These are phyloP conservation scores for Botryotinia narcissicola DNA, from an alignment of 2,329 filamentous ascomycete genomes.

Conservation along the genomic window DNA sequence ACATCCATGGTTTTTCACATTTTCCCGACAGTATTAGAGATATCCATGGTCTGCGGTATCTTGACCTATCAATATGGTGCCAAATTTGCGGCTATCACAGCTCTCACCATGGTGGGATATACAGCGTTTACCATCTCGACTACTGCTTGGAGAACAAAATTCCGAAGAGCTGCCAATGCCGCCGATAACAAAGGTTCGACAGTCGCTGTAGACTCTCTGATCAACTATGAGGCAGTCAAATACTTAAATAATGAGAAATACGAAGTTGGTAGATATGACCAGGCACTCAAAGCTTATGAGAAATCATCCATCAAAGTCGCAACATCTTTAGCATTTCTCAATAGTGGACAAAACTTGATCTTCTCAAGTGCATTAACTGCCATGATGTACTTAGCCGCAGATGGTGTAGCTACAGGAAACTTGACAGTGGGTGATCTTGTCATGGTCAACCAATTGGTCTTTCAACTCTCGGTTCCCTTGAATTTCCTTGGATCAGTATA, in stretches of 20 bases:
- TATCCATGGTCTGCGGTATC: slow-evolving; percentile 92
- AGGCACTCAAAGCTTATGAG: slow-evolving; percentile 81
- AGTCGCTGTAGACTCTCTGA: slow-evolving; percentile 91
- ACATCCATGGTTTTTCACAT: slow-evolving; percentile 99
- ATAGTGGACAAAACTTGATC: slow-evolving; percentile 94
- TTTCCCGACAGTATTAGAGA: slow-evolving; percentile 88
- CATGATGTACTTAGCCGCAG: slow-evolving; percentile 97
- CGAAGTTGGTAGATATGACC: slow-evolving; percentile 87
- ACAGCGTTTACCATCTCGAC: slow-evolving; percentile 96
- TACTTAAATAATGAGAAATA: slow-evolving; percentile 99
- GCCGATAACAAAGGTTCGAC: slow-evolving; percentile 95
- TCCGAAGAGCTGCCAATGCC: slow-evolving; percentile 89
- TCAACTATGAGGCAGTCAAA: slow-evolving; percentile 99
- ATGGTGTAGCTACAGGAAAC: slow-evolving; percentile 77
- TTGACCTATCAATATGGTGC: slow-evolving; percentile 93
- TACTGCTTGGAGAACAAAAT: slow-evolving; percentile 95
- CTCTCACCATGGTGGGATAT: slow-evolving; percentile 87
- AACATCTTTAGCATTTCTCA: slow-evolving; percentile 88
- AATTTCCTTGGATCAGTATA: slow-evolving; percentile 99
- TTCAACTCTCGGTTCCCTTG: slow-evolving; percentile 92
- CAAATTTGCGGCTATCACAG: slow-evolving; percentile 88
- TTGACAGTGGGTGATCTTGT: slow-evolving; percentile 94
- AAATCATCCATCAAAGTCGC: slow-evolving; percentile 95
- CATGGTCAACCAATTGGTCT: slow-evolving; percentile 98
- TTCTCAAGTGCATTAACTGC: slow-evolving; percentile 90